Percentiles rank a stretch among this genome's conserved stretches.
phyloP scores from a whole-genome alignment of 352 stramenopile species.

The Globisporangium iwayamae region DNA sequence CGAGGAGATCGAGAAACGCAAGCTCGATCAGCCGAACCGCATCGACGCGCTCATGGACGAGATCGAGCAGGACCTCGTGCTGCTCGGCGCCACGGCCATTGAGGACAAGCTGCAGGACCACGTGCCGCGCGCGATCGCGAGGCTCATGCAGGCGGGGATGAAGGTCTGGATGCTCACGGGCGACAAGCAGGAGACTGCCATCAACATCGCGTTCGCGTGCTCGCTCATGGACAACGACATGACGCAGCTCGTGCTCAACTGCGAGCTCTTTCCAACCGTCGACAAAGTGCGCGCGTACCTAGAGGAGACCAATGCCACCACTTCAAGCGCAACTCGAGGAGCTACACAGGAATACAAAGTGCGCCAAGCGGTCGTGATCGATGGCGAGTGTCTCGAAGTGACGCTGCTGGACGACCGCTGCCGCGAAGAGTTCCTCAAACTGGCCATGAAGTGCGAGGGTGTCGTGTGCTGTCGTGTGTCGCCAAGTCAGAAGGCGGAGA shows the following conservation, averaged over 20 bases:
- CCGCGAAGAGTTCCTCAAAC: constrained; percentile 54
- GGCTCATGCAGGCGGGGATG: constrained; percentile 84
- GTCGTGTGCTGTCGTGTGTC: constrained; percentile 84
- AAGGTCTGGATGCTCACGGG: constrained; percentile 94
- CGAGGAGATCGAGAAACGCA: constrained; percentile 80
- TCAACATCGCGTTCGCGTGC: constrained; percentile 92
- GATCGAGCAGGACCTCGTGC: constrained; percentile 76
- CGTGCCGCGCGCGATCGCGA: constrained; percentile 84
- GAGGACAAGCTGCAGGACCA: constrained; percentile 75
- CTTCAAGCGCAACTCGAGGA: too few relatives aligned
- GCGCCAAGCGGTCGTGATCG: constrained; percentile 66
- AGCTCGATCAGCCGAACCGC: constrained; percentile 54
- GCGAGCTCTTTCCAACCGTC: constrained; percentile 49
- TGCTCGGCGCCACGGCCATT: constrained; percentile 53
- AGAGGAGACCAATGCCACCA: constrained; percentile 22
- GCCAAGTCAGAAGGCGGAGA: constrained; percentile 76
- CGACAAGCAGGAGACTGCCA: constrained; percentile 93
- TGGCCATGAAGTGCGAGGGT: constrained; percentile 66
- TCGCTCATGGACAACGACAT: constrained; percentile 88
- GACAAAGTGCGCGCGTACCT: constrained; percentile 39
- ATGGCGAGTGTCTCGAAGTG: constrained; percentile 66
- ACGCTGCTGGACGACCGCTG: constrained; percentile 51
- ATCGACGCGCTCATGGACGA: constrained; percentile 73
- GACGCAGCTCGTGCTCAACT: constrained; percentile 68
- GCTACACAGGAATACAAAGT: not conserved